A percentile compares a stretch with the other conserved stretches of the same genome.
Evolutionary conservation across 1,284 basidiomycete genomes (phyloP).

Genomic region (Spongiforma sp.): DNA sequence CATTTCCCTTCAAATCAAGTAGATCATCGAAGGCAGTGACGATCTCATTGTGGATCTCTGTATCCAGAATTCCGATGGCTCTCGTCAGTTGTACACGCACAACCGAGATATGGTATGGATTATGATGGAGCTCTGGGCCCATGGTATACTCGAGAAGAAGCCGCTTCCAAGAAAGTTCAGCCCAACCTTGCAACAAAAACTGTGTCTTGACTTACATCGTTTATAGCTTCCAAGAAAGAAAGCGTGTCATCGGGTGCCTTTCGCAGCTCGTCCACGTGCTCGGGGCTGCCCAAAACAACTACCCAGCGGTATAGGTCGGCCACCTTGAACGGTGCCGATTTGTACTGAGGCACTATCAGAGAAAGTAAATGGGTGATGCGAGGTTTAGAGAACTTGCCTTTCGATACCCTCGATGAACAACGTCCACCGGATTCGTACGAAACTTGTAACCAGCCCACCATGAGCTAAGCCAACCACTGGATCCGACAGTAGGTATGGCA

Average conservation of each 20-base stretch:
- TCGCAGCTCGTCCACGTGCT: not conserved
- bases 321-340: no score
- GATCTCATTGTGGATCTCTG: conserved; percentile 40
- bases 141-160: conserved; percentile 33
- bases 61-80: conserved; percentile 29
- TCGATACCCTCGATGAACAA: no score
- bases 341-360: no score
- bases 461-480: no score
- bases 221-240: not conserved
- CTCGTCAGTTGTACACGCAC: conserved; percentile 36
- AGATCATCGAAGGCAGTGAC: conserved; percentile 32
- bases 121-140: conserved; percentile 27
- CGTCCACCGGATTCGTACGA: no score
- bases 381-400: no score
- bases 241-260: not conserved
- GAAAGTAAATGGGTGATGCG: no score
- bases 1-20: conserved; percentile 17
- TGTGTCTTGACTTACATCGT: not conserved
- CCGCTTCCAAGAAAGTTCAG: conserved; percentile 8
- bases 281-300: no score
- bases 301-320: no score
- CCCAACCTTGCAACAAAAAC: no score
- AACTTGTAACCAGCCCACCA: no score
- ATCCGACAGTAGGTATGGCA: no score
- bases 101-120: conserved; percentile 36